These are phyloP conservation scores for Akanthomyces muscarius DNA, from an alignment of 2,329 filamentous ascomycete genomes.

Conservation along the genomic window DNA sequence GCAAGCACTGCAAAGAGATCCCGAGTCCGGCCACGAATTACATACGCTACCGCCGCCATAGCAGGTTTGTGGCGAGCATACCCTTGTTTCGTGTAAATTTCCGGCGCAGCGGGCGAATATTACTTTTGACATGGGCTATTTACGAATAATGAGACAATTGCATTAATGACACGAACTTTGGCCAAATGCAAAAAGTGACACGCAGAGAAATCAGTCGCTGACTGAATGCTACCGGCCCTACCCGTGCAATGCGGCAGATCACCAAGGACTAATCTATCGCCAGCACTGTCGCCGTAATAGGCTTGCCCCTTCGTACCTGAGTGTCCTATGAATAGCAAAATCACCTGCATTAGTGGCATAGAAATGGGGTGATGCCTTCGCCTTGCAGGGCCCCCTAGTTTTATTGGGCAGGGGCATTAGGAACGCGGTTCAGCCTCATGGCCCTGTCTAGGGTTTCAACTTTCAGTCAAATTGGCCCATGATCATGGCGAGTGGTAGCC, in stretches of 20 bases:
- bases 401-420: not conserved
- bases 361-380: not conserved
- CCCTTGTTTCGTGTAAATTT: not conserved
- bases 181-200: no score
- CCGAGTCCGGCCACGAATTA: conserved; percentile 6
- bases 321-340: not conserved
- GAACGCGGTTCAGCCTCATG: not conserved
- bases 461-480: not conserved
- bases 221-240: not conserved
- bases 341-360: not conserved
- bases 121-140: not conserved
- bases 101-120: not conserved
- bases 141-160: conserved; percentile 1
- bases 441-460: not conserved
- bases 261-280: not conserved
- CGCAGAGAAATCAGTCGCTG: not conserved
- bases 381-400: not conserved
- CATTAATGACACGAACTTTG: not conserved
- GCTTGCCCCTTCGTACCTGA: not conserved
- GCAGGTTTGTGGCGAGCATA: not conserved
- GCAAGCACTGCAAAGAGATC: not conserved
- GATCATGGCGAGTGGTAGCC: not conserved
- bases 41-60: not conserved
- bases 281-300: not conserved
- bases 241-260: no score